These are phyloP conservation scores for Ceratocystis alfenasii DNA, from an alignment of 2,329 filamentous ascomycete species.

Conservation along the genomic window DNA sequence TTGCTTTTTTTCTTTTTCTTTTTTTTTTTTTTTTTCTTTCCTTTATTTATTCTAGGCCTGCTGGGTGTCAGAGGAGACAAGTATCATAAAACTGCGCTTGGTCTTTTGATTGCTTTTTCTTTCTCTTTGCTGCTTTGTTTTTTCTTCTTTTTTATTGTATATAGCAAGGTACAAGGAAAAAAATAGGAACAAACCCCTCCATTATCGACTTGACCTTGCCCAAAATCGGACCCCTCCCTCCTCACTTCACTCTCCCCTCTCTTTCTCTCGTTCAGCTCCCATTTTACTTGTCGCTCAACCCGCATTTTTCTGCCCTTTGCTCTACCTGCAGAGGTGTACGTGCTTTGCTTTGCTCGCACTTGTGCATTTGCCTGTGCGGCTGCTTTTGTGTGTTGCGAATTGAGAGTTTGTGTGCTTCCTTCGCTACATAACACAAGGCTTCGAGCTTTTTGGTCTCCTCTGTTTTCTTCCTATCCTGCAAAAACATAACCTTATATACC, in stretches of 20 bases:
- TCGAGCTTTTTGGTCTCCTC: not conserved
- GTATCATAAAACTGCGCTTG: not conserved
- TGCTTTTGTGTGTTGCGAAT: slow-evolving; percentile 1
- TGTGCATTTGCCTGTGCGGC: not conserved
- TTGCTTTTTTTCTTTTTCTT: not conserved
- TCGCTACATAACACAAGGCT: not conserved
- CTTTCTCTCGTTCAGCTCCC: not conserved
- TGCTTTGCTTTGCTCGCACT: not conserved
- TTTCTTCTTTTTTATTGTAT: not conserved
- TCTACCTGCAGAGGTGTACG: not conserved
- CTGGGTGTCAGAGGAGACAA: not conserved
- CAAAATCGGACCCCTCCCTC: slow-evolving; percentile 1
- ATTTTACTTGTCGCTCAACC: not conserved
- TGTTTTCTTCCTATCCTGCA: too few species aligned
- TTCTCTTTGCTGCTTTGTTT: not conserved
- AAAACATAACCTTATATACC: not conserved
- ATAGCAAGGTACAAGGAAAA: not conserved
- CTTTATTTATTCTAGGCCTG: too few species aligned
- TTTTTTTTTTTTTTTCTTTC: not conserved
- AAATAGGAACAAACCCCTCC: slow-evolving; percentile 5
- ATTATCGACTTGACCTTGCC: not conserved
- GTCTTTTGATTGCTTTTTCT: not conserved
- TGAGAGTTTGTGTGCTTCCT: slow-evolving; percentile 5
- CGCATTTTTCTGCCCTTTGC: not conserved
- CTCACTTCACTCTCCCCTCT: not conserved